These are phyloP conservation scores for Solanum neorickii DNA, from an alignment of 257 asterid genomes.

Conservation along the genomic window DNA sequence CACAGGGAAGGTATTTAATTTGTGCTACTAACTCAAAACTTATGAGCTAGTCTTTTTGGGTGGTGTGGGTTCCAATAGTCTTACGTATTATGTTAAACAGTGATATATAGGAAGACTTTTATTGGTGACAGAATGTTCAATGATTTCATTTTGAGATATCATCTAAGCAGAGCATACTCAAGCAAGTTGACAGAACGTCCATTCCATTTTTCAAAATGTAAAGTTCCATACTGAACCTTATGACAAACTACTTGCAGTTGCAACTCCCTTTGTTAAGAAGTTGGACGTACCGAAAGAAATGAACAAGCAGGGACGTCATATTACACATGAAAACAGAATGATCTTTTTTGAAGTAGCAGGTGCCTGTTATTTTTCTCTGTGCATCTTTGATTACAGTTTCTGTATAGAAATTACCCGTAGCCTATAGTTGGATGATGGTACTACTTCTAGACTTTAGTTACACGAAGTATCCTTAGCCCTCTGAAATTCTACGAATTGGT, in stretches of 20 bases:
- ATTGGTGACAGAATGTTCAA: neutral
- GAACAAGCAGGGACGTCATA: neutral
- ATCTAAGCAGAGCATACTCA: neutral
- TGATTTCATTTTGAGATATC: neutral
- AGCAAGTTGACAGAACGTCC: no score
- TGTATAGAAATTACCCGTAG: neutral
- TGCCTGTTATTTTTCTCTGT: neutral
- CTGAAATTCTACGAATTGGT: neutral
- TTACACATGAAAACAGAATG: neutral
- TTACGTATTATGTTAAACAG: neutral
- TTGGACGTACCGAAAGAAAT: no score
- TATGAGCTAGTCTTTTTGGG: neutral
- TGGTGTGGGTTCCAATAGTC: neutral
- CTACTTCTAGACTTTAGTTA: neutral
- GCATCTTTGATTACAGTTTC: neutral
- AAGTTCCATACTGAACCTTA: neutral
- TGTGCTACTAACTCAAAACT: neutral
- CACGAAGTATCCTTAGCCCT: neutral
- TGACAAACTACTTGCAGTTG: neutral
- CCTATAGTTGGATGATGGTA: no score
- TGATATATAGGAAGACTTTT: neutral
- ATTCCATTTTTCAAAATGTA: neutral
- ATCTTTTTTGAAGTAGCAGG: neutral
- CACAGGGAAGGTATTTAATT: neutral
- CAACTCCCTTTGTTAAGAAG: no score